Conservation (phyloP, 495 filamentous ascomycete species). For the Penicillium ucsense region DNA sequence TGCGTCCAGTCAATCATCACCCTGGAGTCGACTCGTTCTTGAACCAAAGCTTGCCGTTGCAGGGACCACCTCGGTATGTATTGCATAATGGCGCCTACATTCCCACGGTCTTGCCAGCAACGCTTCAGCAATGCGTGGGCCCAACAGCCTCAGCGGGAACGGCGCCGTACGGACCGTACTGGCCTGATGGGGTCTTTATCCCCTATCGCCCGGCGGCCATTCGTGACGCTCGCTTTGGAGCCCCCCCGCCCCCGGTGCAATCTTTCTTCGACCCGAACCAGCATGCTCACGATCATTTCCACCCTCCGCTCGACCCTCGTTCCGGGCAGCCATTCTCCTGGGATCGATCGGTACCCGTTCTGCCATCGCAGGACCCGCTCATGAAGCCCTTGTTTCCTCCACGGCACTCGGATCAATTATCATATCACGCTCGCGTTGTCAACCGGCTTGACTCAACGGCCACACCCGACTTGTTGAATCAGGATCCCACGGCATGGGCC, state of each 20-base stretch:
- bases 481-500: conserved; percentile 19
- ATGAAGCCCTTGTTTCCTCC: conserved; percentile 33
- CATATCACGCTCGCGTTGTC: conserved; percentile 24
- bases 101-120: conserved; percentile 60
- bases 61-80: conserved; percentile 26
- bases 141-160: conserved; percentile 67
- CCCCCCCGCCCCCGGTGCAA: conserved; percentile 12
- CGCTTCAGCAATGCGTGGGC: conserved; percentile 58
- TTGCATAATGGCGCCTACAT: conserved; percentile 43
- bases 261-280: conserved; percentile 23
- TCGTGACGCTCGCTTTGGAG: conserved; percentile 45
- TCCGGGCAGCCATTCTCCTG: conserved; percentile 21
- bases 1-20: conserved; percentile 33
- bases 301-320: conserved; percentile 14
- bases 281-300: conserved; percentile 17
- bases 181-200: conserved; percentile 67
- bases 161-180: conserved; percentile 64
- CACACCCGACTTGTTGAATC: conserved; percentile 6
- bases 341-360: conserved; percentile 20
- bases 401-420: conserved; percentile 34
- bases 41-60: conserved; percentile 37
- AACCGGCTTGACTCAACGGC: conserved; percentile 7
- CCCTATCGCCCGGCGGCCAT: conserved; percentile 64
- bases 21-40: conserved; percentile 42
- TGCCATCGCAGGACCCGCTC: conserved; percentile 17